Evolutionary conservation across 257 asterid species (phyloP).

Genomic region (Ilex aquifolium): DNA sequence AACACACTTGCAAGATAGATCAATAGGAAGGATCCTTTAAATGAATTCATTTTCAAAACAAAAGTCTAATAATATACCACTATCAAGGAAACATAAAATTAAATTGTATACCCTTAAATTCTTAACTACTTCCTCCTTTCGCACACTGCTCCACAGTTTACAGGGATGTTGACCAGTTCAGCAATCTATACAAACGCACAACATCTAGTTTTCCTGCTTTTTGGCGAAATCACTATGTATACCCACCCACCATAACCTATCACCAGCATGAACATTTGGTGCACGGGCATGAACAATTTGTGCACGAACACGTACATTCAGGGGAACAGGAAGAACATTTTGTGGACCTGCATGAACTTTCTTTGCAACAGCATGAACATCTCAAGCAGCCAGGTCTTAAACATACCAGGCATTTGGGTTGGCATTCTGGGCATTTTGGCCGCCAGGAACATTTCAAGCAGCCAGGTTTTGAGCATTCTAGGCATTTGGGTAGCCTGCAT

Average conservation of each 20-base stretch:
- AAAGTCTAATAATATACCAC: conserved; percentile 2
- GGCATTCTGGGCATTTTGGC: conserved; percentile 34
- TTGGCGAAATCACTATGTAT: conserved; percentile 28
- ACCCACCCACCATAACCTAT: conserved; percentile 20
- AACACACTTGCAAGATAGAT: too few relatives aligned
- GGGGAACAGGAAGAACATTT: conserved; percentile 42
- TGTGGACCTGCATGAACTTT: conserved; percentile 52
- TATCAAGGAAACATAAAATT: conserved; percentile 4
- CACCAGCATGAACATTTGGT: conserved; percentile 28
- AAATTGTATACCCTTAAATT: conserved; percentile 10
- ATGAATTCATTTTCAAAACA: conserved; percentile 3
- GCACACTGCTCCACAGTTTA: conserved; percentile 20
- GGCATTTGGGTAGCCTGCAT: conserved; percentile 38
- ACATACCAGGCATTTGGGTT: conserved; percentile 24
- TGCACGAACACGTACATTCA: conserved; percentile 61
- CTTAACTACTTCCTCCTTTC: conserved; percentile 23
- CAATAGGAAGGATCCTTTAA: too few relatives aligned
- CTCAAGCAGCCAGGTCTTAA: conserved; percentile 27
- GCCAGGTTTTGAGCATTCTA: conserved; percentile 26
- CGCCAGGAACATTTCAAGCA: conserved; percentile 33
- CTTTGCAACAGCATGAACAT: conserved; percentile 36
- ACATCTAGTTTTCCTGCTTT: conserved; percentile 18
- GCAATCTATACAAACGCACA: conserved; percentile 48
- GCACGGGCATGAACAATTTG: conserved; percentile 14
- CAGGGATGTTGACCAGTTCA: conserved; percentile 16